Evolutionary conservation across 768 basidiomycete genomes (phyloP).

Genomic region (Xerocomellus amylosporus): DNA sequence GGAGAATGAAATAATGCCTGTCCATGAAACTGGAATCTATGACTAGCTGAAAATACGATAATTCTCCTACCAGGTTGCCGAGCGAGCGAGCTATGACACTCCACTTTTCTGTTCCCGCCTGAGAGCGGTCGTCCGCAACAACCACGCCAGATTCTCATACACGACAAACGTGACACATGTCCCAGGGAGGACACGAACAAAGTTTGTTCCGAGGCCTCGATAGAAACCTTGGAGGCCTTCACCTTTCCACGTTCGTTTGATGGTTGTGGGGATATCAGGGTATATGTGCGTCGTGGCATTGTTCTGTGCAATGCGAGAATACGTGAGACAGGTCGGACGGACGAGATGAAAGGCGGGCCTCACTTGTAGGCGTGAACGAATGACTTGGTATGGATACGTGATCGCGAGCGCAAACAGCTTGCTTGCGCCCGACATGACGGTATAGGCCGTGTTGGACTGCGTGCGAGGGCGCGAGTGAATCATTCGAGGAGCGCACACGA

Average conservation of each 20-base stretch:
- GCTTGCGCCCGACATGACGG: conserved; percentile 86
- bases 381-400: conserved; percentile 98
- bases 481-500: neutral
- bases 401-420: conserved; percentile 79
- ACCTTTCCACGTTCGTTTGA: conserved; percentile 73
- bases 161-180: conserved; percentile 98
- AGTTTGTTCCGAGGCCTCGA: conserved; percentile 90
- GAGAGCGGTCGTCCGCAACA: conserved; percentile 65
- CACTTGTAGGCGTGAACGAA: conserved; percentile 92
- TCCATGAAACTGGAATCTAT: neutral
- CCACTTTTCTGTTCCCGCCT: conserved; percentile 37
- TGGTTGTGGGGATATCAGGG: conserved; percentile 79
- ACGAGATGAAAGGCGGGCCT: conserved; percentile 11
- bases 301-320: conserved; percentile 42
- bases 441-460: conserved; percentile 89
- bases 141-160: conserved; percentile 90
- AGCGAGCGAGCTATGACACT: neutral
- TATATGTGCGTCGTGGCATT: conserved; percentile 65
- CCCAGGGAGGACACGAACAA: conserved; percentile 92
- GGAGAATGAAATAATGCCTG: conserved; percentile 10
- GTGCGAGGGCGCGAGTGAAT: neutral
- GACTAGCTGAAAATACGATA: conserved; percentile 10
- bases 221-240: conserved; percentile 90
- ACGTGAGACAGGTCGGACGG: neutral
- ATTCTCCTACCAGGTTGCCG: neutral